Evolutionary conservation across 1,284 basidiomycete genomes (phyloP).

Genomic region (Trametes versicolor): DNA sequence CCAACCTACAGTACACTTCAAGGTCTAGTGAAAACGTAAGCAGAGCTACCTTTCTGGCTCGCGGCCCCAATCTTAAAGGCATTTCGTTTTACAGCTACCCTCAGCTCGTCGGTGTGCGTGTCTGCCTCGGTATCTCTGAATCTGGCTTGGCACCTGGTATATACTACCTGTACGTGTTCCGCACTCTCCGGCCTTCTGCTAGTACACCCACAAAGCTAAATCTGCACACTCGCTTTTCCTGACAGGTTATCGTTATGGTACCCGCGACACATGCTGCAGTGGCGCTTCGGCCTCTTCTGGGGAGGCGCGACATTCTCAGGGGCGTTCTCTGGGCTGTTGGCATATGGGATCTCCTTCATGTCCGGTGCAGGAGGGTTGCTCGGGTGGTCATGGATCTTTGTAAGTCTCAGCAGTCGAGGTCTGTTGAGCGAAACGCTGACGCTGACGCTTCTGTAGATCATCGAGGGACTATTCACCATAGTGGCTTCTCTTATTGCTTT

Average conservation of each 20-base stretch:
- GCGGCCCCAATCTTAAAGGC: neutral
- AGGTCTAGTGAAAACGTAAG: constrained; percentile 71
- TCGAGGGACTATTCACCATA: constrained; percentile 66
- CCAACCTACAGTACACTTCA: constrained; percentile 58
- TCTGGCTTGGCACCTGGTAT: constrained; percentile 77
- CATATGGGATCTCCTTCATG: constrained; percentile 55
- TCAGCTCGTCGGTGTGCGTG: constrained; percentile 65
- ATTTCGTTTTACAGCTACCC: constrained; percentile 54
- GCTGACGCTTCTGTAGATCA: constrained; percentile 57
- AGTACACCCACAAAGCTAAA: neutral
- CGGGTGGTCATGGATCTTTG: constrained; percentile 59
- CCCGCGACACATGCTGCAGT: constrained; percentile 45
- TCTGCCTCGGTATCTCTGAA: constrained; percentile 72
- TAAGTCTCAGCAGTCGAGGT: constrained; percentile 41
- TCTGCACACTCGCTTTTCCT: neutral
- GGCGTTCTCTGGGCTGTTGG: constrained; percentile 51
- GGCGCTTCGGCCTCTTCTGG: constrained; percentile 47
- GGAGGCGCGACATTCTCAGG: constrained; percentile 46
- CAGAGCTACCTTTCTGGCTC: neutral
- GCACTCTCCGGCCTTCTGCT: neutral
- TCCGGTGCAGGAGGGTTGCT: constrained; percentile 48
- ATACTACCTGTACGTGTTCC: constrained; percentile 59
- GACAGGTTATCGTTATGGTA: constrained; percentile 46
- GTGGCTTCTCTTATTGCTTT: constrained; percentile 58
- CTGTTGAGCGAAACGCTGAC: neutral